Evolutionary conservation across 352 stramenopile species (phyloP), one percentile per base, ranked within the genome.

Genomic region (Paralagenidium karlingii): DNA sequence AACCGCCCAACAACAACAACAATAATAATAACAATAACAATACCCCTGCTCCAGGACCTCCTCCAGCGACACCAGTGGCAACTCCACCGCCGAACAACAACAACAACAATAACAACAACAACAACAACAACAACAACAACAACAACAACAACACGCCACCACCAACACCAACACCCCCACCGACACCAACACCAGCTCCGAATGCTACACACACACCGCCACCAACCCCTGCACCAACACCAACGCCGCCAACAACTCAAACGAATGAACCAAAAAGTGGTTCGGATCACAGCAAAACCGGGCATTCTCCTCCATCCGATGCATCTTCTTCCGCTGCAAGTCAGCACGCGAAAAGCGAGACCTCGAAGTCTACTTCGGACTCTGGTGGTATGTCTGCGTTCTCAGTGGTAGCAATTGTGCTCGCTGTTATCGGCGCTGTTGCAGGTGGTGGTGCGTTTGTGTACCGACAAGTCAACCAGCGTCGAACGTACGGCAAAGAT

Each of bases 351-450:
- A n/a, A n/a, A n/a, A n/a, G n/a, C n/a, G n/a, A n/a, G n/a, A n/a
- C n/a, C n/a, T n/a, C n/a, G n/a, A n/a, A n/a, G n/a, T n/a, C n/a
- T n/a, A n/a, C n/a, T 4, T 24, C 15, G 24, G 28, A 31, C 31
- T 44, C 40, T 1, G 34, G 43, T 36, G 49, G 49, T 12, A 76
- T 76, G 58, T 64, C 57, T 45, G 59, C 59, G 28, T 58, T 53
- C 7, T 45, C 34, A 6, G 24, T 77, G 19, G 41, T 80, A 20
- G 55, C 49, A 11, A 71, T 77, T 38, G 56, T 80, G 45, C 38
- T 60, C 10, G 58, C 43, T 5, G 57, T 74, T 21, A 40, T 75
- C 12, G 51, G 60, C 1, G 41, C 68, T 7, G 13, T 64, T 15
- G 60, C 47, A 2, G 27, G 58, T 40, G 52, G 27, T 0, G 66